Evolutionary conservation across 345 rosid species (phyloP).

Genomic region (Toxicodendron radicans): DNA sequence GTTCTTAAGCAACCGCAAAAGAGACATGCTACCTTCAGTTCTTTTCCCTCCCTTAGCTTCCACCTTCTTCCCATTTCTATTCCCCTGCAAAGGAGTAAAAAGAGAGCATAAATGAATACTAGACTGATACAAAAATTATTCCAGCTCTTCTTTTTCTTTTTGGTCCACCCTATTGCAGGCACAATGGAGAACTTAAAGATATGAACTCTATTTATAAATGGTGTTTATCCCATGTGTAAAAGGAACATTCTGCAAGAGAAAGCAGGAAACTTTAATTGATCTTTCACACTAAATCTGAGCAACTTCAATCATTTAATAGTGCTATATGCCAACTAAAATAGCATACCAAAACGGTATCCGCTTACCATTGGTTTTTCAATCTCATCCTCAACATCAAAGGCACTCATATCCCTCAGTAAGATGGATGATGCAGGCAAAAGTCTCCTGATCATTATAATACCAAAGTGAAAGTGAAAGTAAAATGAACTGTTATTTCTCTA

Average conservation of each 20-base stretch:
- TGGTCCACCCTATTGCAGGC: neutral
- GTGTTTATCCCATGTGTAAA: neutral
- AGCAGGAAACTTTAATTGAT: neutral
- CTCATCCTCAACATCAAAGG: conserved; percentile 59
- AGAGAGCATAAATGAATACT: neutral
- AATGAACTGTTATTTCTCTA: too few relatives aligned
- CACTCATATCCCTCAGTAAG: conserved; percentile 60
- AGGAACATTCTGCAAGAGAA: too few relatives aligned
- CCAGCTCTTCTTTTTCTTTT: neutral
- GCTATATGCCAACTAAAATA: neutral
- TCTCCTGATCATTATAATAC: conserved; percentile 49
- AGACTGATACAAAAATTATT: neutral
- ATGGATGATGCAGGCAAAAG: conserved; percentile 73
- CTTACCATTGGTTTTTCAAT: conserved; percentile 62
- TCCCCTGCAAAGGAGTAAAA: conserved; percentile 44
- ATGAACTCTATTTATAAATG: neutral
- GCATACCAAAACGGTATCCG: neutral
- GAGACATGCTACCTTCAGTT: conserved; percentile 68
- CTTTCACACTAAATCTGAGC: neutral
- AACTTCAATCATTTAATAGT: neutral
- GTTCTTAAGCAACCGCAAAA: conserved; percentile 60
- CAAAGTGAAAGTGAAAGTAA: neutral
- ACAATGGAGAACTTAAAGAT: neutral
- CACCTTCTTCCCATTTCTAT: conserved; percentile 49
- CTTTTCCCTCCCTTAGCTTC: conserved; percentile 34